Conservation (phyloP, 352 stramenopile species). For the Phytophthora chlamydospora region DNA sequence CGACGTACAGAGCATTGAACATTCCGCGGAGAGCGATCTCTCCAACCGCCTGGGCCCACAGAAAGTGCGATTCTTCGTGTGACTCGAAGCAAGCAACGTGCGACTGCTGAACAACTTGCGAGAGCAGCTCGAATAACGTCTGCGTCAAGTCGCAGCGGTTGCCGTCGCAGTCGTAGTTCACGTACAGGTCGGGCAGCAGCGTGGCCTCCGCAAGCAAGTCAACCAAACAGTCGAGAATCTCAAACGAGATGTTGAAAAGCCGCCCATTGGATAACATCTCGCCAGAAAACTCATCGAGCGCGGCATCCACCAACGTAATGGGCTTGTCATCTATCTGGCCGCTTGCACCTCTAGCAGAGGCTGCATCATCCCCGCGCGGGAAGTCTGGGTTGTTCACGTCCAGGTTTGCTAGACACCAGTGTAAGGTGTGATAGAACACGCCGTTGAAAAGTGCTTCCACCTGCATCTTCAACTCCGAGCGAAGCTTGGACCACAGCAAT, state of each 20-base stretch:
- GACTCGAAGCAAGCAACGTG: conserved; percentile 74
- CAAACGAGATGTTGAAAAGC: conserved; percentile 70
- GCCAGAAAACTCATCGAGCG: conserved; percentile 69
- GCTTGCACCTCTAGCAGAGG: not conserved
- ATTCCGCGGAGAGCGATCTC: conserved; percentile 72
- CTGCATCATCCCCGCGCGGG: conserved; percentile 42
- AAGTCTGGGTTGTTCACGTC: conserved; percentile 70
- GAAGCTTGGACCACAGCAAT: conserved; percentile 79
- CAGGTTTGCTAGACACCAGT: conserved; percentile 73
- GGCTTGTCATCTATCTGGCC: conserved; percentile 21
- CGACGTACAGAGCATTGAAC: conserved; percentile 79
- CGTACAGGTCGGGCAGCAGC: conserved; percentile 97
- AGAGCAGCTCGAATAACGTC: conserved; percentile 96
- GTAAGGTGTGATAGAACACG: conserved; percentile 69
- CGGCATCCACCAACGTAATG: conserved; percentile 47
- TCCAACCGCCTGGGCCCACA: conserved; percentile 70
- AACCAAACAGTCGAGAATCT: conserved; percentile 92
- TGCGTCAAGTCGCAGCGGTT: conserved; percentile 91
- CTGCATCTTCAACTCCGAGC: conserved; percentile 79
- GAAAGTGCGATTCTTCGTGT: conserved; percentile 71
- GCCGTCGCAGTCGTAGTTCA: conserved; percentile 99
- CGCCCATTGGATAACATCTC: conserved; percentile 55
- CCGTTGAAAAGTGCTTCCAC: conserved; percentile 78
- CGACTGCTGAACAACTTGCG: conserved; percentile 70
- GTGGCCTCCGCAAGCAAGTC: conserved; percentile 96